Conservation (phyloP, 495 filamentous ascomycete genomes). For the Stereocaulon alpinum region DNA sequence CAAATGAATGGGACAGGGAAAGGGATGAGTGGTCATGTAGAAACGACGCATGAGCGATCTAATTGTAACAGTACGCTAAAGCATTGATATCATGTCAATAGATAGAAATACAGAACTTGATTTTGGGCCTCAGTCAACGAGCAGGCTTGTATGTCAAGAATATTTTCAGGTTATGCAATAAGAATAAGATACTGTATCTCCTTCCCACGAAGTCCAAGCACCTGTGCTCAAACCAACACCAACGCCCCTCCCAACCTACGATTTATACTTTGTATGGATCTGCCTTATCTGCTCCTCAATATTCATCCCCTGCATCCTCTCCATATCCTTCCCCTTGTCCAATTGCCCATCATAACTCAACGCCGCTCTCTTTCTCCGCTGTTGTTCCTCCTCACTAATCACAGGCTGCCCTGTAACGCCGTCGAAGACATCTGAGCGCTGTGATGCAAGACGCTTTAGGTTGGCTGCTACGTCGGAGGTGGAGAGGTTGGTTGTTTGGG, state of each 20-base stretch:
- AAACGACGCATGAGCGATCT: constrained; percentile 8
- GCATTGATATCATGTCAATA: constrained; percentile 9
- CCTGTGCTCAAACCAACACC: background rate
- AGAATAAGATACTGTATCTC: background rate
- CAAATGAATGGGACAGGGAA: background rate
- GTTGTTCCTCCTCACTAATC: constrained; percentile 62
- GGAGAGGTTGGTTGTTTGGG: constrained; percentile 75
- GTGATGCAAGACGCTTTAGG: constrained; percentile 90
- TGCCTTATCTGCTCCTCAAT: constrained; percentile 39
- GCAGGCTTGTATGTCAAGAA: background rate
- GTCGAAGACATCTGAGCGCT: constrained; percentile 88
- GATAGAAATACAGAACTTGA: background rate
- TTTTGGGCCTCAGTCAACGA: background rate
- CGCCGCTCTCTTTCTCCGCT: constrained; percentile 63
- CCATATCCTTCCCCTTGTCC: constrained; percentile 24
- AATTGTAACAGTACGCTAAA: constrained; percentile 10
- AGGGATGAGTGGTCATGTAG: constrained; percentile 6
- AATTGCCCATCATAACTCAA: constrained; percentile 50
- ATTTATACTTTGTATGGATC: constrained; percentile 35
- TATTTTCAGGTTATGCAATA: background rate
- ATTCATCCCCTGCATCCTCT: constrained; percentile 23
- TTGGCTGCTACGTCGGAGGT: constrained; percentile 86
- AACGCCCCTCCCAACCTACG: constrained; percentile 1
- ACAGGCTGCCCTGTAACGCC: constrained; percentile 50
- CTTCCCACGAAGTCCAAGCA: background rate